These are phyloP conservation scores for Arxiozyma heterogenica DNA, from an alignment of 1,139 yeast species.

Conservation along the genomic window DNA sequence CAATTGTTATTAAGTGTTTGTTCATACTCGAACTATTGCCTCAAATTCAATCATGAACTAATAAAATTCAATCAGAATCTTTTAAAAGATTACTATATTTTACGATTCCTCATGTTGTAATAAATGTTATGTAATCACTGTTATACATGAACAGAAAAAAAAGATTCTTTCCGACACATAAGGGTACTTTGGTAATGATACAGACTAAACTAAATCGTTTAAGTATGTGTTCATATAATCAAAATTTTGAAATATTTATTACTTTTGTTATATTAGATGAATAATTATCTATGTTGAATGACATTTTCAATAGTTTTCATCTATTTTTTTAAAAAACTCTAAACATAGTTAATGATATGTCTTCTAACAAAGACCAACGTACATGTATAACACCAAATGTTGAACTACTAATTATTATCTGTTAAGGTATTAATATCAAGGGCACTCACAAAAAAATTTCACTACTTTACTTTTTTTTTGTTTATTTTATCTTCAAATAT, in stretches of 20 bases:
- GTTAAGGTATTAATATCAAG: not conserved
- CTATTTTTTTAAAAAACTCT: not conserved
- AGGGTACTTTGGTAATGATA: conserved; percentile 81
- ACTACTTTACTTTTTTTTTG: not conserved
- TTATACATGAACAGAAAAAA: conserved; percentile 28
- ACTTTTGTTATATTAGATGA: conserved; percentile 50
- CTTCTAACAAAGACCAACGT: too few species aligned
- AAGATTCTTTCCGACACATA: too few species aligned
- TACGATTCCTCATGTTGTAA: conserved; percentile 60
- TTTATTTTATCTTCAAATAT: too few species aligned
- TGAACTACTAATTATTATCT: not conserved
- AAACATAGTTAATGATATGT: too few species aligned
- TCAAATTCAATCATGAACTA: conserved; percentile 84
- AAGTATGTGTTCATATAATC: conserved; percentile 77
- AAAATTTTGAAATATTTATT: conserved; percentile 52
- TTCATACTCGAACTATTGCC: conserved; percentile 37
- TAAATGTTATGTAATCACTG: conserved; percentile 49
- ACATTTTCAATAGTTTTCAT: not conserved
- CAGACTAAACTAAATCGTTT: conserved; percentile 60
- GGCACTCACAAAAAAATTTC: too few species aligned
- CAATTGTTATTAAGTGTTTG: conserved; percentile 9
- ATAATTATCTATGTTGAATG: conserved; percentile 31
- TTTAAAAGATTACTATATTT: conserved; percentile 56
- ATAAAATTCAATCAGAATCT: conserved; percentile 71
- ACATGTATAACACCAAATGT: too few species aligned